Evolutionary conservation across 805 yeast genomes (phyloP), one percentile per base, ranked within the genome.

Genomic region (Barnettozyma botsteinii): DNA sequence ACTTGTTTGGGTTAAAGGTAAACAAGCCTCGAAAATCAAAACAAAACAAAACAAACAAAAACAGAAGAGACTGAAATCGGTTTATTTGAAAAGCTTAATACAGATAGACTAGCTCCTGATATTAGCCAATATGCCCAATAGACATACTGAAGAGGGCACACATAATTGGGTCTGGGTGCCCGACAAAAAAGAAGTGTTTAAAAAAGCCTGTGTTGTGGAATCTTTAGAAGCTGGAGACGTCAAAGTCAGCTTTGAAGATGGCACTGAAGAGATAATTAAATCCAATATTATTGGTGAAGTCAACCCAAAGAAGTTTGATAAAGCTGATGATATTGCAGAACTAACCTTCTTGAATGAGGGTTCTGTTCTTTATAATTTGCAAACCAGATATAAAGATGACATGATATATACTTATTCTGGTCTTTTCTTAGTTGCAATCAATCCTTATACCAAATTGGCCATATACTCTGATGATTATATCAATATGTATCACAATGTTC

Each of bases 341-440:
- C 69, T 93, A 47, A 93, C 99, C 1, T 87, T 81, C 60, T 69
- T 93, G 46, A 93, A 91, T 59, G 99, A 93, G 58, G 95, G 98
- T 0, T 84, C 96, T 0, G 98, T 93, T n/a, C 74, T 93, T 9
- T 73, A 87, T 62, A 93, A 93, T 58, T 62, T 93, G 46, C 75
- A 79, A 50, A 65, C 80, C 37, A 73, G 99, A 52, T 93, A 89
- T 61, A 59, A 66, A 43, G 81, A 80, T 47, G 94, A 87, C 57
- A 56, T 74, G 53, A 89, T 93, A 37, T 87, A 91, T 64, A 93
- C 99, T 0, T 88, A 88, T 57, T 89, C 97, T 0, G 99, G 99
- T 5, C 73, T 93, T 7, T 93, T 93, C 54, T 68, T 93, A 48
- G 99, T 93, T 12, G 97, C 98, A 1, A 79, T 93, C 36, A 93